Evolutionary conservation across 148 eudicot species (phyloP).

Genomic region (Cornus kousa): DNA sequence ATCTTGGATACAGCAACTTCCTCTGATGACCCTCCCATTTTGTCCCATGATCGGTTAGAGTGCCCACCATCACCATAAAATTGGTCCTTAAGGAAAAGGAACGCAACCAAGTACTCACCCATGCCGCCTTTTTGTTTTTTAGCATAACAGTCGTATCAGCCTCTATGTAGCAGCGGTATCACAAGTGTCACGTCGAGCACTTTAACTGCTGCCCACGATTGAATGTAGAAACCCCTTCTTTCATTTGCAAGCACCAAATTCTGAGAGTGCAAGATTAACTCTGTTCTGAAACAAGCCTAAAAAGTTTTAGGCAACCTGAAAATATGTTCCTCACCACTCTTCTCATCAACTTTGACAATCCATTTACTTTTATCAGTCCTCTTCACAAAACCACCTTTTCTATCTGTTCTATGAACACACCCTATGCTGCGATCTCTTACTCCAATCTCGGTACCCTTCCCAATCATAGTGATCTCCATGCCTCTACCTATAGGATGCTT

Average conservation of each 20-base stretch:
- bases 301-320: conserved; percentile 25
- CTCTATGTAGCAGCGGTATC: neutral
- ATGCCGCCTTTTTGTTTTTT: too few relatives aligned
- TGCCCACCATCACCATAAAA: neutral
- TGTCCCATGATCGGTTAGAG: neutral
- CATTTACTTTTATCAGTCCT: conserved; percentile 33
- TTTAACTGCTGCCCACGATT: neutral
- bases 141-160: neutral
- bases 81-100: neutral
- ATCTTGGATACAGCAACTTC: too few relatives aligned
- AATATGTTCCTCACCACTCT: conserved; percentile 45
- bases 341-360: conserved; percentile 37
- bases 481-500: neutral
- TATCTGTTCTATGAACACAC: conserved; percentile 7
- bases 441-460: conserved; percentile 11
- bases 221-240: neutral
- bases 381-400: conserved; percentile 16
- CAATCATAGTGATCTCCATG: conserved; percentile 25
- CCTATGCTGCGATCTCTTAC: conserved; percentile 3
- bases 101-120: too few relatives aligned
- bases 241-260: neutral
- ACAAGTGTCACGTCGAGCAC: too few relatives aligned
- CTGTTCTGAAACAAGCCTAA: neutral
- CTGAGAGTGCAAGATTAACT: neutral
- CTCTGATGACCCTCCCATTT: neutral